These are phyloP conservation scores for Hydnum rufescens DNA, from an alignment of 768 basidiomycete species.

Conservation along the genomic window DNA sequence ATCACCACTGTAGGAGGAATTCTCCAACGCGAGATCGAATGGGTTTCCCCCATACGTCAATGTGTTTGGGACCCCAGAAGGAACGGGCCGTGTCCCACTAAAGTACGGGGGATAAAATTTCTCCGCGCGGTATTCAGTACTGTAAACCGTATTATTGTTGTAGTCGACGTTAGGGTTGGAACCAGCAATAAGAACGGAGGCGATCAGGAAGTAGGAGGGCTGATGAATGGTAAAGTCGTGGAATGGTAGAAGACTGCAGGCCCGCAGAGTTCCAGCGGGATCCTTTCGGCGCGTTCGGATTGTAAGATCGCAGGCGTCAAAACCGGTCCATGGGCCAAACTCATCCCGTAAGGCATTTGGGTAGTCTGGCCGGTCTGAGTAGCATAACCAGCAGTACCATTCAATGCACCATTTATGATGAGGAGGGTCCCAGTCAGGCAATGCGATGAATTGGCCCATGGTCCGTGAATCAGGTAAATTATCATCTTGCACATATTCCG, in stretches of 20 bases:
- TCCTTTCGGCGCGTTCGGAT: conserved; percentile 32
- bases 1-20: conserved; percentile 42
- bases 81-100: conserved; percentile 44
- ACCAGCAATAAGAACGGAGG: conserved; percentile 57
- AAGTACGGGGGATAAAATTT: conserved; percentile 89
- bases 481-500: conserved; percentile 20
- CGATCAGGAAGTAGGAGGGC: conserved; percentile 57
- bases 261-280: conserved; percentile 37
- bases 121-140: conserved; percentile 66
- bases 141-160: conserved; percentile 37
- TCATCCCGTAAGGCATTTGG: conserved; percentile 23
- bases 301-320: conserved; percentile 52
- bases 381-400: conserved; percentile 11
- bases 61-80: conserved; percentile 46
- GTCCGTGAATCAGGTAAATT: conserved; percentile 51
- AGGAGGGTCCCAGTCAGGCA: conserved; percentile 57
- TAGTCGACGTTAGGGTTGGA: conserved; percentile 66
- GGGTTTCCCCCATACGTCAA: conserved; percentile 65
- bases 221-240: conserved; percentile 66
- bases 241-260: conserved; percentile 45
- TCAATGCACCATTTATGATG: conserved; percentile 49
- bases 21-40: conserved; percentile 56
- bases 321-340: conserved; percentile 53
- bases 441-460: conserved; percentile 66
- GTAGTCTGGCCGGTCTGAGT: conserved; percentile 26